Evolutionary conservation across 1,284 basidiomycete species (phyloP).

Genomic region (Pseudozyma hubeiensis): DNA sequence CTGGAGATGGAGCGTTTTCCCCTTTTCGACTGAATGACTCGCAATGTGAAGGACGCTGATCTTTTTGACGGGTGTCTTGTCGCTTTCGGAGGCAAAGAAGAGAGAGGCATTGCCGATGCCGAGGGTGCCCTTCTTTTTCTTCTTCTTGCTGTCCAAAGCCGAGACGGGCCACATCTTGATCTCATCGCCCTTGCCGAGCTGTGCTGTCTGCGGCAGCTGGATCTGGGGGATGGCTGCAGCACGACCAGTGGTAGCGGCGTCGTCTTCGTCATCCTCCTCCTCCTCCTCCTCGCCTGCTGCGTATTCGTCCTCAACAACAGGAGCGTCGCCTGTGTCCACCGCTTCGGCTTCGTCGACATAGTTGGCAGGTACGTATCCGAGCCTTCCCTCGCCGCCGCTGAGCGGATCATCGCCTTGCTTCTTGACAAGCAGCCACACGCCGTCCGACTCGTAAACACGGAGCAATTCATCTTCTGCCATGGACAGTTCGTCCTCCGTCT

Average conservation of each 20-base stretch:
- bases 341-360: slow-evolving; percentile 66
- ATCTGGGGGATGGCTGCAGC: slow-evolving; percentile 51
- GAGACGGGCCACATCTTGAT: slow-evolving; percentile 68
- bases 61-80: slow-evolving; percentile 66
- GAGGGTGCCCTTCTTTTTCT: slow-evolving; percentile 66
- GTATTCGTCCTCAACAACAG: slow-evolving; percentile 39
- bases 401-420: slow-evolving; percentile 60
- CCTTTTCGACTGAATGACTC: slow-evolving; percentile 59
- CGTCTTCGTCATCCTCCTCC: slow-evolving; percentile 53
- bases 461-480: slow-evolving; percentile 64
- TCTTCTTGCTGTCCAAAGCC: slow-evolving; percentile 63
- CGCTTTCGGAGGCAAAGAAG: slow-evolving; percentile 67
- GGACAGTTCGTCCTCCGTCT: slow-evolving; percentile 64
- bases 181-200: slow-evolving; percentile 59
- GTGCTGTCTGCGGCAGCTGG: slow-evolving; percentile 39
- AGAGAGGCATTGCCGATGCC: slow-evolving; percentile 66
- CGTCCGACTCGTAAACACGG: slow-evolving; percentile 62
- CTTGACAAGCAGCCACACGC: slow-evolving; percentile 64
- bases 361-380: slow-evolving; percentile 66
- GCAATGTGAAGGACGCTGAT: slow-evolving; percentile 59
- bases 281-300: slow-evolving; percentile 41
- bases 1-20: slow-evolving; percentile 61
- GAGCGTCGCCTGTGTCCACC: slow-evolving; percentile 53
- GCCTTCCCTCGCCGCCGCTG: slow-evolving; percentile 51
- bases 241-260: slow-evolving; percentile 18